These are phyloP conservation scores for Albophoma yamanashiensis DNA, from an alignment of 2,329 filamentous ascomycete genomes.

Conservation along the genomic window DNA sequence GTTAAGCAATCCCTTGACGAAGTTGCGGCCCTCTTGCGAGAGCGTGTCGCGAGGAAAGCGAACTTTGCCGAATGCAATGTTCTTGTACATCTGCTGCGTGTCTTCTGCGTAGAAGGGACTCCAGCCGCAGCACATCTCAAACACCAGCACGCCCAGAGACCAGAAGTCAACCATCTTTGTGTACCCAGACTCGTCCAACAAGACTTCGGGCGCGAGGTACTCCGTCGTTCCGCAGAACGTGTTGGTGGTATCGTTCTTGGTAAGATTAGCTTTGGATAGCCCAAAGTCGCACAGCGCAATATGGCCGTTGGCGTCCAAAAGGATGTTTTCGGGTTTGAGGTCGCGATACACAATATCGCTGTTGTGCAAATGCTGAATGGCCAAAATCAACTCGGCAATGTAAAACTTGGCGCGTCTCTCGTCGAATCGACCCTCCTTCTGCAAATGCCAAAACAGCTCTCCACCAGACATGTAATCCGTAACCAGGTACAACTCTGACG, in stretches of 20 bases:
- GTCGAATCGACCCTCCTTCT: constrained; percentile 92
- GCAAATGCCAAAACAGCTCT: constrained; percentile 96
- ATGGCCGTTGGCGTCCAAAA: constrained; percentile 93
- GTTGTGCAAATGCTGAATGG: constrained; percentile 87
- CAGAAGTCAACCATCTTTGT: constrained; percentile 99
- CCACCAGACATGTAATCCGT: constrained; percentile 99
- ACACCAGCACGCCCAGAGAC: constrained; percentile 94
- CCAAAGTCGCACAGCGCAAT: constrained; percentile 98
- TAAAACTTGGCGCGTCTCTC: constrained; percentile 97
- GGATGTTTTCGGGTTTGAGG: constrained; percentile 93
- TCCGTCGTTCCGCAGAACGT: constrained; percentile 98
- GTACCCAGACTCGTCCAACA: constrained; percentile 93
- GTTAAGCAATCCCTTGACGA: constrained; percentile 95
- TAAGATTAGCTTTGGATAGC: constrained; percentile 91
- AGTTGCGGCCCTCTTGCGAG: constrained; percentile 89
- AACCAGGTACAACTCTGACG: constrained; percentile 93
- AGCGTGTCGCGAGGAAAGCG: constrained; percentile 91
- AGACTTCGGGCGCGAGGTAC: constrained; percentile 89
- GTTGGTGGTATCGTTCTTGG: constrained; percentile 95
- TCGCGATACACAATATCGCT: constrained; percentile 98
- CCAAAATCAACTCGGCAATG: constrained; percentile 92
- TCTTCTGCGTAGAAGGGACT: constrained; percentile 98
- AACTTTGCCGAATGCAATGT: constrained; percentile 98
- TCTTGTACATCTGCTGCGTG: constrained; percentile 99
- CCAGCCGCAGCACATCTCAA: constrained; percentile 99